A percentile compares a stretch with the other conserved stretches of the same genome.
phyloP scores from a whole-genome alignment of 2,329 filamentous ascomycete species.

The Teratosphaeria gauchensis region DNA sequence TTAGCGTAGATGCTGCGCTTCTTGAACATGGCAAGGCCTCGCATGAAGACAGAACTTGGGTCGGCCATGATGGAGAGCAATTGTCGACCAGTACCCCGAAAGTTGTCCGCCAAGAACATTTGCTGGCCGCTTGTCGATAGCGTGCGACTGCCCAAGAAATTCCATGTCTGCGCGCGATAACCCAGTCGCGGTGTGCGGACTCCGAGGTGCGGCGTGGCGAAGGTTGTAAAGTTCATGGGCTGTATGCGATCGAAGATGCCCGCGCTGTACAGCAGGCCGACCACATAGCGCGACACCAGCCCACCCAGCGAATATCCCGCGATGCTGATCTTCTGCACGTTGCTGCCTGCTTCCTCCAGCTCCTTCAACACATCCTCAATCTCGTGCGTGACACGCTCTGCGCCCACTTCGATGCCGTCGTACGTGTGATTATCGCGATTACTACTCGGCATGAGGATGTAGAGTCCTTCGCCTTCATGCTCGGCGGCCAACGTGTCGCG shows the following conservation, averaged over 20 bases:
- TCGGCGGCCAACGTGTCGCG: slow-evolving; percentile 54
- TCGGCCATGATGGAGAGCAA: slow-evolving; percentile 75
- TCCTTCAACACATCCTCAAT: slow-evolving; percentile 57
- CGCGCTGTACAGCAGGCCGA: slow-evolving; percentile 73
- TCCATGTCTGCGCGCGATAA: slow-evolving; percentile 45
- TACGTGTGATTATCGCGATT: slow-evolving; percentile 63
- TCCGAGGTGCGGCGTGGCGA: slow-evolving; percentile 66
- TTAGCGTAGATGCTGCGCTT: slow-evolving; percentile 75
- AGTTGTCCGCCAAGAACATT: slow-evolving; percentile 77
- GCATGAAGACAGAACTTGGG: slow-evolving; percentile 74
- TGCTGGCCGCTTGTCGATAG: slow-evolving; percentile 78
- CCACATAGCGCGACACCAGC: slow-evolving; percentile 73
- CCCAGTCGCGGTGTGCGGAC: slow-evolving; percentile 36
- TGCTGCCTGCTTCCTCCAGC: not conserved
- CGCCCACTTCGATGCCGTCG: slow-evolving; percentile 59
- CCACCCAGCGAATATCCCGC: slow-evolving; percentile 87
- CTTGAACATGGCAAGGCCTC: slow-evolving; percentile 65
- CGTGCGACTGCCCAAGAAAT: slow-evolving; percentile 71
- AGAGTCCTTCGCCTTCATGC: slow-evolving; percentile 53
- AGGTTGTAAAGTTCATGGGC: slow-evolving; percentile 88
- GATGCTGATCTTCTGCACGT: slow-evolving; percentile 59
- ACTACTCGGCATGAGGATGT: slow-evolving; percentile 62
- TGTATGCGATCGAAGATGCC: slow-evolving; percentile 70
- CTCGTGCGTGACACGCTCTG: slow-evolving; percentile 55
- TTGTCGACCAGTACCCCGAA: slow-evolving; percentile 72